These are phyloP conservation scores for Coemansia sp. DNA, from an alignment of 192 early-diverging fungal genomes.

Conservation along the genomic window DNA sequence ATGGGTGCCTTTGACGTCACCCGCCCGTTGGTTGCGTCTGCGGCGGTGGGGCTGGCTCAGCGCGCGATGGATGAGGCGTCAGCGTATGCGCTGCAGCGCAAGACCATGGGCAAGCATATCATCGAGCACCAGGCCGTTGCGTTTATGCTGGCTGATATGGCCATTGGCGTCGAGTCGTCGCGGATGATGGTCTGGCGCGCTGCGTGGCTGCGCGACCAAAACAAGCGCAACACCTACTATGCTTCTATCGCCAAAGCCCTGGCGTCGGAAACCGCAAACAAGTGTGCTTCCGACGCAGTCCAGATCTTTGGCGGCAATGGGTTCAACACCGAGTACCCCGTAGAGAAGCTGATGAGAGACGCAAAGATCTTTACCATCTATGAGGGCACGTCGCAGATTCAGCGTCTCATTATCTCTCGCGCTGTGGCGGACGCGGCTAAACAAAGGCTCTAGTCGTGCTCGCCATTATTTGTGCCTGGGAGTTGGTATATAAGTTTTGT, in stretches of 20 bases:
- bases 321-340: constrained; percentile 84
- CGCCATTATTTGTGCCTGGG: too few relatives aligned
- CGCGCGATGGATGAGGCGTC: constrained; percentile 92
- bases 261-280: constrained; percentile 80
- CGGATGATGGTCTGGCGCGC: constrained; percentile 85
- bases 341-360: constrained; percentile 94
- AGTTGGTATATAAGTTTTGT: too few relatives aligned
- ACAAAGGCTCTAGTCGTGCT: constrained; percentile 8
- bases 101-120: constrained; percentile 93
- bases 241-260: constrained; percentile 93
- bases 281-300: constrained; percentile 82
- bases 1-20: constrained; percentile 97
- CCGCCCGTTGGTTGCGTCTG: constrained; percentile 85
- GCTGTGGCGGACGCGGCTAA: constrained; percentile 65
- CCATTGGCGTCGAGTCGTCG: constrained; percentile 88
- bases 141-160: constrained; percentile 97
- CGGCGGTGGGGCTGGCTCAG: constrained; percentile 85
- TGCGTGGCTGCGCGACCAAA: constrained; percentile 82
- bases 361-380: constrained; percentile 97
- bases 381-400: constrained; percentile 95
- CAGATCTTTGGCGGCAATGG: constrained; percentile 97
- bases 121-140: constrained; percentile 87
- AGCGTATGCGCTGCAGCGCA: constrained; percentile 85
- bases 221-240: constrained; percentile 86
- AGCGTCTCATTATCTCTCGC: constrained; percentile 88